Conservation (phyloP, 225 moss, liverwort and hornwort species). For the Bryum argenteum region DNA sequence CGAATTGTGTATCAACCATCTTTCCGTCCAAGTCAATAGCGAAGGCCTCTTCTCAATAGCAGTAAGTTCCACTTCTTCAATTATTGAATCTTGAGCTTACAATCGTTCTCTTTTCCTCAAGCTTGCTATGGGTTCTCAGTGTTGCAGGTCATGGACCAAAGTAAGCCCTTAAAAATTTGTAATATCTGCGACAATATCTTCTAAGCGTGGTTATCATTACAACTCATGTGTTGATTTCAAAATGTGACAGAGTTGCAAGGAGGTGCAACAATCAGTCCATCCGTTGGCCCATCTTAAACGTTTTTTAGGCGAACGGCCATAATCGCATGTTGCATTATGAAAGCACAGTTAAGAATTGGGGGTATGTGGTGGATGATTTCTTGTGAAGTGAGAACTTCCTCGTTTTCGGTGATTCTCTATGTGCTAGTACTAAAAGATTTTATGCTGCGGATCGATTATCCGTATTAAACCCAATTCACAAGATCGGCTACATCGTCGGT, state of each 20-base stretch:
- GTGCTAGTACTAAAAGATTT: no score
- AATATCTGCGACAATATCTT: background rate
- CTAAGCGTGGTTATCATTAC: constrained; percentile 32
- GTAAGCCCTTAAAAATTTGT: accelerated
- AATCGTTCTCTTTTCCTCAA: background rate
- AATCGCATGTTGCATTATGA: no score
- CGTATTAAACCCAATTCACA: no score
- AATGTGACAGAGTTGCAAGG: constrained; percentile 26
- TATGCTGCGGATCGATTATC: no score
- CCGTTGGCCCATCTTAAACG: constrained; percentile 19
- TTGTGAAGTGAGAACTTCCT: no score
- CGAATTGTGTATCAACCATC: background rate
- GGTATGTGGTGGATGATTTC: no score
- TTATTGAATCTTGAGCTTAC: no score
- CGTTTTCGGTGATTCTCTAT: no score
- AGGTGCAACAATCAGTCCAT: constrained; percentile 13
- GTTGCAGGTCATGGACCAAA: background rate
- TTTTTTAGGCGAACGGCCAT: background rate
- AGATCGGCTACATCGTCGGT: no score
- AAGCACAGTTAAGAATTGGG: no score
- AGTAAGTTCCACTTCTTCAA: background rate
- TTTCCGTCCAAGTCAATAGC: background rate
- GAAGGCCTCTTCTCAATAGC: accelerated
- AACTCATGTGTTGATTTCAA: constrained; percentile 9
- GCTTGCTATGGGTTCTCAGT: background rate